Base-by-base conservation (phyloP, 2,329 filamentous ascomycete species). In the Penicillium brevicompactum region DNA sequence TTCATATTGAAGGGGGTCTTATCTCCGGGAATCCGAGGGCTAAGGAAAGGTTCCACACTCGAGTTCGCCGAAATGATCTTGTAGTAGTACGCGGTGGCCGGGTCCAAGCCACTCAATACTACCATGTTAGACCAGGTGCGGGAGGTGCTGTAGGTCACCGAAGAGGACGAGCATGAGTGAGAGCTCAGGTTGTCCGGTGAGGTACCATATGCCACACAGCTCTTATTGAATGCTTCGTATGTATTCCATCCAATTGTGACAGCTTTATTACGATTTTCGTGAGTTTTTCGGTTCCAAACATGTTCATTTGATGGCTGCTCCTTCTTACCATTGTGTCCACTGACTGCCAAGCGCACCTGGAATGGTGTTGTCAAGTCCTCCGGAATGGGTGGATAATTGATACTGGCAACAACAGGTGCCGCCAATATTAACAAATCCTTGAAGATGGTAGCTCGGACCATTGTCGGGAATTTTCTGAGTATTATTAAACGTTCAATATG, bases 71-170 rank as follows among this genome's bases (percentile, higher is more conserved):
- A 84, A 8, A 73, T 74, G 47, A 85, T 84, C 70, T 83, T 77
- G 73, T 86, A 86, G 73, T 83, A 86, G 68, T 86, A 86, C 0
- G 76, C 83, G 1, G 82, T 84, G 0, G 78, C 81, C 0, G 83
- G 77, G 0, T 68, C 69, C 18, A 86, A 68, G 7, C 64, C 73
- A 0, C 72, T 71, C 31, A 86, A 67, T 1, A 72, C 73, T 1
- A 83, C 83, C 0, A 72, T 70, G 58, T 84, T 81, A 37, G 76
- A 77, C 60, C 75, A 83, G 0, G 82, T 85, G 10, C 82, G 76
- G 16, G 82, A 83, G 0, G 78, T 80, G 1, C 71, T 66, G 58
- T 85, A 85, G 1, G 82, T 84, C 7, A 74, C 70, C 0, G 81
- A 80, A 3, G 60, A 67, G 14, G 67, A 69, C 1, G 80, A 80